Evolutionary conservation across 2,329 filamentous ascomycete species (phyloP).

Genomic region (Coniochaeta pulveracea): DNA sequence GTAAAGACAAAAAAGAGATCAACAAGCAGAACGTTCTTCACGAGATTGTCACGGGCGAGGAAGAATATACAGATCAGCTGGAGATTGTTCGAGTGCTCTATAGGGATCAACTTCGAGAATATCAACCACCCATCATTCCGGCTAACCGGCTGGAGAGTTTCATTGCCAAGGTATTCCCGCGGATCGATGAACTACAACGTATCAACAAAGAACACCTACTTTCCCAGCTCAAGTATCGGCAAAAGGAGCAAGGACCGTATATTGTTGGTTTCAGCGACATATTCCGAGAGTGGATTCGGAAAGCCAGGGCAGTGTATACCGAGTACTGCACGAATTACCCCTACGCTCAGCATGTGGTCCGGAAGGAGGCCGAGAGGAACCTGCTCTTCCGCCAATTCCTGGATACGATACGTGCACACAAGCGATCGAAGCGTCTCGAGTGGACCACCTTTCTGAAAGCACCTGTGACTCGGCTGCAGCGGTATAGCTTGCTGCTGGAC

Average conservation of each 20-base stretch:
- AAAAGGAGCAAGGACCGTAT: constrained; percentile 94
- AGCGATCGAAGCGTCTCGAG: constrained; percentile 68
- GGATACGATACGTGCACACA: constrained; percentile 67
- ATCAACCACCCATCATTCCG: constrained; percentile 70
- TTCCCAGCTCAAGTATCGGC: constrained; percentile 89
- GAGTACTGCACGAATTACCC: constrained; percentile 88
- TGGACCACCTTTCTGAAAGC: constrained; percentile 94
- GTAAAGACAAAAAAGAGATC: constrained; percentile 72
- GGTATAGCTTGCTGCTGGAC: constrained; percentile 73
- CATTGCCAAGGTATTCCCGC: constrained; percentile 77
- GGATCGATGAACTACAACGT: constrained; percentile 74
- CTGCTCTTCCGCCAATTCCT: constrained; percentile 78
- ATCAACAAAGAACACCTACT: constrained; percentile 90
- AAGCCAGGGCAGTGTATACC: constrained; percentile 78
- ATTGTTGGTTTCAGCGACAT: constrained; percentile 91
- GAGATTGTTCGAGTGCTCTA: constrained; percentile 80
- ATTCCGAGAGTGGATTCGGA: constrained; percentile 96
- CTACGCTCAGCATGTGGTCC: constrained; percentile 69
- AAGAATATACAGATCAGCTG: constrained; percentile 80
- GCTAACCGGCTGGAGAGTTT: constrained; percentile 72
- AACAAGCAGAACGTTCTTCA: constrained; percentile 90
- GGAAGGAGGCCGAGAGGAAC: constrained; percentile 76
- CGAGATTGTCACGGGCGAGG: constrained; percentile 89
- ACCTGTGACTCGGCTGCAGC: constrained; percentile 83
- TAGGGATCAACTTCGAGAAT: constrained; percentile 62